Percentiles rank a stretch among this genome's conserved stretches.
These are phyloP conservation scores for Rhodosporidiobolus sp. DNA, from an alignment of 768 basidiomycete species.

Conservation along the genomic window DNA sequence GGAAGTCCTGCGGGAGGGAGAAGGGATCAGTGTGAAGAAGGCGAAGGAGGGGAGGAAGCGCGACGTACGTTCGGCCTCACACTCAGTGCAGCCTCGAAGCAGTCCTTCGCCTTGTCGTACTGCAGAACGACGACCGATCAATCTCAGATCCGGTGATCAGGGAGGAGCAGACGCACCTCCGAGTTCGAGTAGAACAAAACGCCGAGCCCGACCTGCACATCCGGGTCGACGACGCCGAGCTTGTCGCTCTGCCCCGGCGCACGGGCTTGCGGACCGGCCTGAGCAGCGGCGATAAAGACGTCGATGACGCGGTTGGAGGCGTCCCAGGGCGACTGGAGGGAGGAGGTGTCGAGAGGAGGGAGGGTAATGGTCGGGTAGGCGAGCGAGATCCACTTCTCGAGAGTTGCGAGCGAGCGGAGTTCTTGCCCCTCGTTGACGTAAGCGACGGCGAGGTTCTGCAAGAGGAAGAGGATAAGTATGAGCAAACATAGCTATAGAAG, in stretches of 20 bases:
- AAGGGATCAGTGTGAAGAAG: background rate
- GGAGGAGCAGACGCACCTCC: background rate
- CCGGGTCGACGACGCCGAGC: constrained; percentile 57
- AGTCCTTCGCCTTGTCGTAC: constrained; percentile 87
- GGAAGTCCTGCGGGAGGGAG: constrained; percentile 63
- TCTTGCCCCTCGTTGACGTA: constrained; percentile 94
- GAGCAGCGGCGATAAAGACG: constrained; percentile 74
- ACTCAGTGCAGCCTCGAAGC: constrained; percentile 82
- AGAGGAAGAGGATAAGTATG: background rate
- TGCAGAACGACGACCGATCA: constrained; percentile 52
- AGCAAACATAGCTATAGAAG: constrained; percentile 49
- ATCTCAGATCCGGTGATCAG: too few relatives aligned
- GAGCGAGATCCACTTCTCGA: constrained; percentile 79
- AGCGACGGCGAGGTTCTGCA: constrained; percentile 88
- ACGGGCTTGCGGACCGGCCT: constrained; percentile 71
- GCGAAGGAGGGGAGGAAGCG: background rate
- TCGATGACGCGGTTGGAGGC: constrained; percentile 75
- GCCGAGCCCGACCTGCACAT: constrained; percentile 89
- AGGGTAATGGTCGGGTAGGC: constrained; percentile 53
- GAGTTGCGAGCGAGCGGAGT: constrained; percentile 74
- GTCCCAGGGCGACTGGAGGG: constrained; percentile 61
- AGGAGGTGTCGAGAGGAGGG: constrained; percentile 19
- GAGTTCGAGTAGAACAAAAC: constrained; percentile 83
- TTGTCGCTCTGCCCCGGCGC: constrained; percentile 41
- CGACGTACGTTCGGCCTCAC: constrained; percentile 66